Base-by-base conservation (phyloP, 2,329 filamentous ascomycete genomes). In the Xylaria sp. region DNA sequence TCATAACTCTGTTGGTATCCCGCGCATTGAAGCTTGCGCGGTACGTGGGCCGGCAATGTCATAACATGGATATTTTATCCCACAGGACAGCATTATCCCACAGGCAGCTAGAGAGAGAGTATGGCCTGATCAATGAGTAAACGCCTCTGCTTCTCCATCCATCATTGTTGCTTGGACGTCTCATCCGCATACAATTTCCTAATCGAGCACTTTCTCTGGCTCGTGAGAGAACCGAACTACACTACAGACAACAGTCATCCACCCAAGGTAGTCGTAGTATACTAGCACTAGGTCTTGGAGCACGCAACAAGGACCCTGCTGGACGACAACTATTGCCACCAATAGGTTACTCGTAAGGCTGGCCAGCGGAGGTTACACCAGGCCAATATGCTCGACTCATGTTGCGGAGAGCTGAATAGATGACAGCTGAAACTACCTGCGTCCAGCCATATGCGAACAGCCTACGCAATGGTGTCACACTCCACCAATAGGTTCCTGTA, bases 171-270 rank as follows among this genome's bases (percentile, higher is more conserved):
- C 57, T 62, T 48, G 35, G 23, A 47, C 51, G 44, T 58, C 21
- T 62, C 58, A 6, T 40, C 27, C 62, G 66, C 62, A n/a, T 62
- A 25, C 25, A 59, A 44, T 66, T 69, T 61, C 66, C 66, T 48
- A 60, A 66, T 65, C 35, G 23, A 66, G 61, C 21, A 40, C 6
- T 42, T 29, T 60, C 29, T 42, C 40, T 9, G 5, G n/a, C 35
- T 18, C 32, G n/a, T 42, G 29, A 23, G 47, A 48, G 44, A 54
- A 10, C 1, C 25, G 12, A 32, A 35, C 27, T 54, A 21, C 18
- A 42, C 27, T 54, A 35, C 27, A 42, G 55, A n/a, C 5, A 25
- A 44, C 40, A 65, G 62, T 59, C 50, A 61, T 60, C 66, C 48
- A 37, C 16, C 23, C 18, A 23, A 8, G 3, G 35, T 8, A 18